Evolutionary conservation across 805 yeast genomes (phyloP), one percentile per base, ranked within the genome.

Genomic region (Candida vaughaniae): DNA sequence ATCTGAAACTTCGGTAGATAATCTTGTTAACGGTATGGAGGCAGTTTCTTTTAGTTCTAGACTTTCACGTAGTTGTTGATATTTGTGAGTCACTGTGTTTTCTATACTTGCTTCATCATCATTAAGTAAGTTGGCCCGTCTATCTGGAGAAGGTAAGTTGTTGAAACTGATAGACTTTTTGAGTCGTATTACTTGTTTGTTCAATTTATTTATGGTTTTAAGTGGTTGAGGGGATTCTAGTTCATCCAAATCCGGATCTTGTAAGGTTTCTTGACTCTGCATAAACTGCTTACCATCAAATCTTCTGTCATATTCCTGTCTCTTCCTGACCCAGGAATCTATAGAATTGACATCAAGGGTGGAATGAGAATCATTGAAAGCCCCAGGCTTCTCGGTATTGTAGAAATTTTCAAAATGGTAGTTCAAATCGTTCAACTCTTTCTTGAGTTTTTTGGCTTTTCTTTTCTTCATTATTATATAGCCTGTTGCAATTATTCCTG

Each of bases 311-410:
- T 60, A 75, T 38, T 69, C 69, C 36, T 69, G 70, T 43, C 80
- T 54, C 49, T 76, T 76, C 19, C 66, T 60, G 29, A 68, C 66
- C 80, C 80, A 76, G 16, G 78, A 72, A 41, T 69, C 70, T 16
- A 77, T 69, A 4, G 80, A 74, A 7, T 69, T 56, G 18, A 60
- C 71, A 34, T 73, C 81, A 22, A 68, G 45, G 0, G 73, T 66
- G 2, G 68, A 62, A 22, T 42, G 51, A 3, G 61, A 52, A 36
- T 68, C 72, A 41, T 59, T 57, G 19, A 41, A 35, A 10, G 25
- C 23, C 4, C 23, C 25, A 9, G 37, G 42, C 23, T 47, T 49
- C 16, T 58, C 57, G 22, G 33, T 35, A 16, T 42, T 42, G 16
- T 47, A 56, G 44, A 53, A 58, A 33, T 53, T 53, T n/a, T 59